phyloP scores from a whole-genome alignment of 352 stramenopile species.

The Globisporangium parvum region DNA sequence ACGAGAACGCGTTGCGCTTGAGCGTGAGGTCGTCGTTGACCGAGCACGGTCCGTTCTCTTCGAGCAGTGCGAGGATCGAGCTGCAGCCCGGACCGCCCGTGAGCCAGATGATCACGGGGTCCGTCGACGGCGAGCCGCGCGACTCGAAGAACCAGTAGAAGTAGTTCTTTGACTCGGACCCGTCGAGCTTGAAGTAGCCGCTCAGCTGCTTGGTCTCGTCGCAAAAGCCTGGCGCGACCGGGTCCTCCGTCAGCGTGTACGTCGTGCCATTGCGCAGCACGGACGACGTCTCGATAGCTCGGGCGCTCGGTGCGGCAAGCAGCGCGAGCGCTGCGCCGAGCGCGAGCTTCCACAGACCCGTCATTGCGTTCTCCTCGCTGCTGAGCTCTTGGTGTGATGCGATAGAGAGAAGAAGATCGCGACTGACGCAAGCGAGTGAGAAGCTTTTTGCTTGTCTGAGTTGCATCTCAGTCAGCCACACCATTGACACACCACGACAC shows the following conservation, averaged over 20 bases:
- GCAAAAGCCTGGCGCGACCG: constrained; percentile 59
- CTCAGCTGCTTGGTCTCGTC: constrained; percentile 73
- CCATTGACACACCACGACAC: no score
- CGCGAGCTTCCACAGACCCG: not conserved
- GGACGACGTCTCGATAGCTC: constrained; percentile 1
- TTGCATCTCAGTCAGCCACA: no score
- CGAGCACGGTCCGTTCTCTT: constrained; percentile 95
- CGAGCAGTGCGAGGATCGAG: constrained; percentile 89
- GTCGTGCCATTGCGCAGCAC: constrained; percentile 19
- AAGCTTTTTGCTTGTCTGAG: no score
- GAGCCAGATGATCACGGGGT: constrained; percentile 96
- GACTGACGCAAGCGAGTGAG: no score
- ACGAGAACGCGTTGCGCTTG: constrained; percentile 56
- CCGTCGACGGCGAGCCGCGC: constrained; percentile 61
- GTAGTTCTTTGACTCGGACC: constrained; percentile 89
- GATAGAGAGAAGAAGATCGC: no score
- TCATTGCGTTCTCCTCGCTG: not conserved
- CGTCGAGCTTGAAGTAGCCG: constrained; percentile 82
- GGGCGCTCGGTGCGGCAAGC: not conserved
- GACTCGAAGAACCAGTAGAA: constrained; percentile 98
- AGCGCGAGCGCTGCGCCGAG: constrained; percentile 2
- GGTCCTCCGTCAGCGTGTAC: constrained; percentile 46
- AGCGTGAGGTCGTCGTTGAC: constrained; percentile 90
- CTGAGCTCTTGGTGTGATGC: no score
- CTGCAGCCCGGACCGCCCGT: constrained; percentile 95